Evolutionary conservation across 2,329 filamentous ascomycete genomes (phyloP), one percentile per base, ranked within the genome.

Genomic region (Phialemonium atrogriseum): DNA sequence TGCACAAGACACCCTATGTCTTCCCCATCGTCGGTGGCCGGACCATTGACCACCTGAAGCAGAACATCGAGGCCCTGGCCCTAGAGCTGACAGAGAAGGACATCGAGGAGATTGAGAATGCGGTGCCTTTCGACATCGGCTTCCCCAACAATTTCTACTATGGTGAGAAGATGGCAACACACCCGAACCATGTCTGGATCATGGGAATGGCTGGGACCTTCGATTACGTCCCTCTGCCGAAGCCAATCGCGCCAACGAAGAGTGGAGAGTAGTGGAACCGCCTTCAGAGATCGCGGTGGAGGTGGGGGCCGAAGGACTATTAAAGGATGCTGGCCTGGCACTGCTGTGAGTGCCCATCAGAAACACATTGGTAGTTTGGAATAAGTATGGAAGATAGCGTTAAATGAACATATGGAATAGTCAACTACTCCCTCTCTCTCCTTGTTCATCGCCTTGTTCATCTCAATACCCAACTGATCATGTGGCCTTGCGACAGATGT

Each of bases 21-120:
- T 84, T 84, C 48, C 83, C 83, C 1, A 75, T 87, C 24, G 63
- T 85, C 5, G 81, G 82, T 9, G 77, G 78, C 1, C 68, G 80
- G 9, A 85, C 77, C 44, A 53, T 83, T 8, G 73, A 79, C 30
- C 80, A 87, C 48, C 58, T 88, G 24, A 70, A 77, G 48, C 67
- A 65, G 35, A 86, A 85, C 46, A 80, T 86, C 41, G 70, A 79
- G 45, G 77, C 79, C 0, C 60, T 88, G 22, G 64, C 61, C 2
- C 58, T 86, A 24, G 57, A 66, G 33, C 58, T 88, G 21, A 68
- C 59, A 0, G 50, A 62, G 0, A 66, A 79, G 37, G 78, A 88
- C 25, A 70, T 88, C 16, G 55, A 70, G 22, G 68, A 77, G 43
- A 76, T 87, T 36, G 81, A 87, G 37, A 58, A 47, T 5, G 75